Evolutionary conservation across 2,329 filamentous ascomycete genomes (phyloP), one percentile per base, ranked within the genome.

Genomic region (Dactylellina leptospora): DNA sequence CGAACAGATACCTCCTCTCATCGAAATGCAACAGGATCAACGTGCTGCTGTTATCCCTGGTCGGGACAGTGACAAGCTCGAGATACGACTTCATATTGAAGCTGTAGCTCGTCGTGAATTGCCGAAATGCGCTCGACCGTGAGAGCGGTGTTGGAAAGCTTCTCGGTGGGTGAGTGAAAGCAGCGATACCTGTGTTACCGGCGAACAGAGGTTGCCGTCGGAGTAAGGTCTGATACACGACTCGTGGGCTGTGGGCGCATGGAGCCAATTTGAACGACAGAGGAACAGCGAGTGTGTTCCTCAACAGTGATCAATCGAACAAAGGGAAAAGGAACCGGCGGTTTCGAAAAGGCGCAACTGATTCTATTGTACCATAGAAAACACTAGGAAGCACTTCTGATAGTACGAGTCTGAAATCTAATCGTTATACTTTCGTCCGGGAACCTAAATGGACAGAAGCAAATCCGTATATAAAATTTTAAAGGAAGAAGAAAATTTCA

Each of bases 21-120:
- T 93, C 90, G 77, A 92, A 93, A 78, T 93, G 88, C 4, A 99
- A 83, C 36, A 92, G 79, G 28, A 97, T 79, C 53, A 86, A 85
- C 1, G 91, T 91, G 59, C 93, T 93, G 0, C 88, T 86, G 18
- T 92, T 96, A 80, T 99, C 95, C 69, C 89, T 89, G 75, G 93
- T 95, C 11, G 93, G 93, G 69, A 90, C 90, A 16, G 88, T 90
- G 73, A 93, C 80, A 76, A 97, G 81, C 79, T 96, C 88, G 63
- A 93, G 83, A 76, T 83, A 87, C 78, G 85, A 89, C 76, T 88
- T 84, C 93, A 96, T 96, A 74, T 75, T 79, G 62, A 61, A 63
- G 36, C 25, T 33, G 10, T 55, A 40, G 23, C 58, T 58, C 8
- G 45, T 56, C 23, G 75, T 74, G 50, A 76, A 76, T n/a, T n/a